Evolutionary conservation across 768 basidiomycete species (phyloP).

Genomic region (Mycena albidolilacea): DNA sequence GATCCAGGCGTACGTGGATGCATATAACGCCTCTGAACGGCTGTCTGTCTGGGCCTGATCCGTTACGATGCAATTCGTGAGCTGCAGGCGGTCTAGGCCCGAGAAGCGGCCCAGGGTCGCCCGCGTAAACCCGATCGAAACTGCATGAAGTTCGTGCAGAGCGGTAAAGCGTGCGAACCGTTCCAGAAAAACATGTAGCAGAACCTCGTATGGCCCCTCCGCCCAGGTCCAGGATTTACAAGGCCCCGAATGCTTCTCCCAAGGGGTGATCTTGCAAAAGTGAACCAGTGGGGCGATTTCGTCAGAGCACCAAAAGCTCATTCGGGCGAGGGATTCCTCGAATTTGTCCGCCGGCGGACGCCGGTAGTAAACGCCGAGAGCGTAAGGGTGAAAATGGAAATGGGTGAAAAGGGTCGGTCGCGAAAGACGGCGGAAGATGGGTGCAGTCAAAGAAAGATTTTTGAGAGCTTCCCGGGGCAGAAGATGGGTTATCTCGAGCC

Average conservation of each 20-base stretch:
- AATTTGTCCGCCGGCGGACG: not conserved
- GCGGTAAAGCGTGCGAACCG: not conserved
- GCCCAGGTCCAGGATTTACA: not conserved
- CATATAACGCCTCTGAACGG: not conserved
- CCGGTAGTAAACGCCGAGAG: not conserved
- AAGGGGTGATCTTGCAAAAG: not conserved
- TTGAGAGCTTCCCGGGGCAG: not conserved
- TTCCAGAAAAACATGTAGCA: slow-evolving; percentile 5
- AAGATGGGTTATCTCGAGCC: not conserved
- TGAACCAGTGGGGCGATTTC: not conserved
- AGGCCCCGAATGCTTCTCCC: not conserved
- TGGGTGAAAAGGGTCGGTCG: not conserved
- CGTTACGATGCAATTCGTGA: slow-evolving; percentile 1
- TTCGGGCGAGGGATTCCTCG: slow-evolving; percentile 1
- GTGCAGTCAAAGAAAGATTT: not conserved
- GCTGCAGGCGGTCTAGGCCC: not conserved
- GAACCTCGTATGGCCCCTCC: not conserved
- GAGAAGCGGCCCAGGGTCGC: not conserved
- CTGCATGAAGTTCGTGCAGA: not conserved
- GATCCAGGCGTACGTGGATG: slow-evolving; percentile 1
- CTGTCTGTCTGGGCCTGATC: not conserved
- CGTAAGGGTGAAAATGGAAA: not conserved
- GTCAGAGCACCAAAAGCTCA: slow-evolving; percentile 10
- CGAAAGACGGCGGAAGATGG: slow-evolving; percentile 3
- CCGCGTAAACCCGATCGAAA: slow-evolving; percentile 1